These are phyloP conservation scores for Backusella mclennaniae DNA, from an alignment of 192 early-diverging fungal genomes.

Conservation along the genomic window DNA sequence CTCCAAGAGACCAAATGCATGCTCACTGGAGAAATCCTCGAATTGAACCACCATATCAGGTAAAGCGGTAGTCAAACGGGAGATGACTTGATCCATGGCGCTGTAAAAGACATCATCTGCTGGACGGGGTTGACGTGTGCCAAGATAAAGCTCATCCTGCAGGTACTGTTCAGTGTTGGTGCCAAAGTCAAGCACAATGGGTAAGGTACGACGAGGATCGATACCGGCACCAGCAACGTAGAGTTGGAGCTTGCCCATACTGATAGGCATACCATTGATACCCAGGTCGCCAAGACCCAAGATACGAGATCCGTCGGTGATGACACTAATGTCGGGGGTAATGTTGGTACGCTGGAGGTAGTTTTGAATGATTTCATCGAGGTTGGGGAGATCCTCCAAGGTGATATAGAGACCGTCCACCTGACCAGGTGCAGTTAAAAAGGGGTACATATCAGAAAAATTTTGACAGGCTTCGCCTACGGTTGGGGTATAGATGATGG, in stretches of 20 bases:
- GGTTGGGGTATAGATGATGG: slow-evolving; percentile 83
- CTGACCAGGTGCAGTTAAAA: slow-evolving; percentile 69
- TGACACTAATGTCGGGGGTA: slow-evolving; percentile 85
- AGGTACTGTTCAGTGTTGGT: slow-evolving; percentile 82
- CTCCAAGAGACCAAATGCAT: slow-evolving; percentile 81
- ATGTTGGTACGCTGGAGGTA: slow-evolving; percentile 59
- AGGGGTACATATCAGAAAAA: slow-evolving; percentile 87
- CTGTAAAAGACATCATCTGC: slow-evolving; percentile 70
- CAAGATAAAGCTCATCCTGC: slow-evolving; percentile 89
- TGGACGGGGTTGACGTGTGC: slow-evolving; percentile 67
- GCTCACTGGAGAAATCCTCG: slow-evolving; percentile 94
- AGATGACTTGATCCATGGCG: slow-evolving; percentile 82
- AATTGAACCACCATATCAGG: slow-evolving; percentile 90
- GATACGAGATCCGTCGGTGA: slow-evolving; percentile 94
- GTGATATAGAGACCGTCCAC: slow-evolving; percentile 87
- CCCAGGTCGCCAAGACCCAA: slow-evolving; percentile 94
- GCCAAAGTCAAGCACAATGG: slow-evolving; percentile 90
- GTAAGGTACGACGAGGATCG: slow-evolving; percentile 82
- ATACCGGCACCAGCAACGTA: slow-evolving; percentile 87
- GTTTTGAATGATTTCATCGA: slow-evolving; percentile 76
- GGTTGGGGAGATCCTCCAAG: slow-evolving; percentile 67
- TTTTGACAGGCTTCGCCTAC: slow-evolving; percentile 83
- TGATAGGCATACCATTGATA: slow-evolving; percentile 95
- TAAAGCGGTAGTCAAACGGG: slow-evolving; percentile 64
- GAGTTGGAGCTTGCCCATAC: slow-evolving; percentile 92